Evolutionary conservation across 2,329 filamentous ascomycete genomes (phyloP).

Genomic region (Colletotrichum zoysiae): DNA sequence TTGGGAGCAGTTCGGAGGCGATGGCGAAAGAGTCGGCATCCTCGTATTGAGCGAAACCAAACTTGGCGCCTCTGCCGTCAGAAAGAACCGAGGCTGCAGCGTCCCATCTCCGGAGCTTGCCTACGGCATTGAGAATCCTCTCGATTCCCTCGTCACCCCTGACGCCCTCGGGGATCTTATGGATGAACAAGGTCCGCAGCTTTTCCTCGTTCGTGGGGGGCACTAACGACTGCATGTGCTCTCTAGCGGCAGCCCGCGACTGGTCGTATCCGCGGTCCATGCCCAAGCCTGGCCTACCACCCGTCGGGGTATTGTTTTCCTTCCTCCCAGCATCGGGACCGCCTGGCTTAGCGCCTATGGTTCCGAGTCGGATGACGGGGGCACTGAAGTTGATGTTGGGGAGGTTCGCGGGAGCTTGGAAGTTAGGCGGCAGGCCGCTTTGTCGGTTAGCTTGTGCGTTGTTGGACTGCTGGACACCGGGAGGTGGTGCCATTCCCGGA

Average conservation of each 20-base stretch:
- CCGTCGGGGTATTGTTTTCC: conserved; percentile 55
- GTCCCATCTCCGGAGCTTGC: conserved; percentile 87
- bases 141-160: conserved; percentile 85
- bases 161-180: conserved; percentile 83
- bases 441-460: conserved; percentile 82
- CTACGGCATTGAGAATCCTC: conserved; percentile 80
- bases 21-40: conserved; percentile 88
- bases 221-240: conserved; percentile 77
- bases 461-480: conserved; percentile 82
- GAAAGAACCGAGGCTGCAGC: conserved; percentile 70
- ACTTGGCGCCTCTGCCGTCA: conserved; percentile 85
- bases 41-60: conserved; percentile 96
- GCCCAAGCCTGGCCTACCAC: conserved; percentile 63
- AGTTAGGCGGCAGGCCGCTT: conserved; percentile 83
- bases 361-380: conserved; percentile 93
- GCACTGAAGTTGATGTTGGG: conserved; percentile 99
- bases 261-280: conserved; percentile 76
- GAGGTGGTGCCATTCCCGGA: conserved; percentile 83
- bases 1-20: conserved; percentile 85
- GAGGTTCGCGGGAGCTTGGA: conserved; percentile 91
- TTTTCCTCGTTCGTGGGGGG: conserved; percentile 93
- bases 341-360: conserved; percentile 74
- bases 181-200: conserved; percentile 89
- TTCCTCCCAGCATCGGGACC: conserved; percentile 57
- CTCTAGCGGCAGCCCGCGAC: conserved; percentile 74